Percentiles rank a stretch among this genome's conserved stretches.
phyloP scores from a whole-genome alignment of 2,329 filamentous ascomycete genomes.

The Fusarium begoniae region DNA sequence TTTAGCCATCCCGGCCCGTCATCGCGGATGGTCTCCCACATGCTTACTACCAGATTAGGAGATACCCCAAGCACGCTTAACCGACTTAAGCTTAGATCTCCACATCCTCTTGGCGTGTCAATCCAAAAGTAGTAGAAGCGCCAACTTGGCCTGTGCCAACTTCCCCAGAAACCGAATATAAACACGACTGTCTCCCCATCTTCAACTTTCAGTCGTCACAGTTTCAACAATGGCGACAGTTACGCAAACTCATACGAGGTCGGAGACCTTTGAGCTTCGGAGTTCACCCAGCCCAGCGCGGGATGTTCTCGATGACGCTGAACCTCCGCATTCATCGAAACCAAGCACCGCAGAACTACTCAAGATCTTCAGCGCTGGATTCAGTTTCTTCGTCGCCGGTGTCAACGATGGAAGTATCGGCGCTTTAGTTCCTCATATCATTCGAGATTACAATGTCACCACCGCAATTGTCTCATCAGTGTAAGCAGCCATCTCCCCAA shows the following conservation, averaged over 20 bases:
- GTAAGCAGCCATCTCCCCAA: conserved; percentile 43
- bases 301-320: neutral
- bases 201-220: neutral
- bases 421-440: conserved; percentile 69
- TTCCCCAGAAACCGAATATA: neutral
- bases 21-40: neutral
- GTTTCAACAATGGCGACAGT: conserved; percentile 4
- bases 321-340: neutral
- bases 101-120: no score
- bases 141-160: neutral
- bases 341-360: conserved; percentile 34
- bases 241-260: conserved; percentile 2
- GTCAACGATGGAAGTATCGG: conserved; percentile 72
- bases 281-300: accelerated
- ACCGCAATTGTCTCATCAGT: conserved; percentile 62
- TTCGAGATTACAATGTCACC: conserved; percentile 63
- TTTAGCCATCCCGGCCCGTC: conserved; percentile 23
- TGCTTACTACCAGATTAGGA: neutral
- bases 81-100: neutral
- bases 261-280: neutral
- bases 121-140: neutral
- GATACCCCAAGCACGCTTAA: neutral
- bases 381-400: conserved; percentile 73
- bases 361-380: conserved; percentile 64
- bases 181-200: neutral